phyloP scores from a whole-genome alignment of 768 basidiomycete genomes.

The Hericium erinaceus region DNA sequence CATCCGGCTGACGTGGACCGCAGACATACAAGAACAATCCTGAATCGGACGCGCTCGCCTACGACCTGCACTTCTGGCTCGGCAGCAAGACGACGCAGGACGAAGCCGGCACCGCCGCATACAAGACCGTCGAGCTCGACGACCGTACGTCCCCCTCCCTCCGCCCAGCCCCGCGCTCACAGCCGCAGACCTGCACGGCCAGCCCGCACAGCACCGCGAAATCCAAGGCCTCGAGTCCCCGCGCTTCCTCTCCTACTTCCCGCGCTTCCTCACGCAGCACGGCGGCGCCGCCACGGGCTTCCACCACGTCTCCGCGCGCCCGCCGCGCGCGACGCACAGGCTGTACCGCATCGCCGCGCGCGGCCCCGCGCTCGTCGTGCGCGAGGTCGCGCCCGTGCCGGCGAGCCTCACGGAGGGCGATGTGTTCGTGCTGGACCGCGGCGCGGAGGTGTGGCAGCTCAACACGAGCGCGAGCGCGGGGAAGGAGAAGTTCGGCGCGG shows the following conservation, averaged over 20 bases:
- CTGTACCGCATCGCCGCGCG: conserved; percentile 40
- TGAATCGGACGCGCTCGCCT: conserved; percentile 36
- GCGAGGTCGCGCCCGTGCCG: conserved; percentile 37
- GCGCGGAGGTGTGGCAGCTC: conserved; percentile 40
- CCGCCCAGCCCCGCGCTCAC: background rate
- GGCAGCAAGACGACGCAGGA: conserved; percentile 51
- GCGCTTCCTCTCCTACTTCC: conserved; percentile 42
- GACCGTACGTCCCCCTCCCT: conserved; percentile 34
- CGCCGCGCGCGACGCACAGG: conserved; percentile 34
- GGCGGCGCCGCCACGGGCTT: conserved; percentile 44
- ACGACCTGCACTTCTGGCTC: conserved; percentile 60
- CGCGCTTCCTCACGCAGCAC: conserved; percentile 33
- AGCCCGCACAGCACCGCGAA: conserved; percentile 53
- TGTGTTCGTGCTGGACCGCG: conserved; percentile 54
- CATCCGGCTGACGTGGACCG: no score
- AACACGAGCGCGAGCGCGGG: conserved; percentile 47
- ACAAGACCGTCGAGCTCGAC: conserved; percentile 60
- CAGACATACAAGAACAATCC: conserved; percentile 52
- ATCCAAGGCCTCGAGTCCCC: conserved; percentile 48
- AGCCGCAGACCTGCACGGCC: conserved; percentile 40
- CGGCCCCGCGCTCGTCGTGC: conserved; percentile 24
- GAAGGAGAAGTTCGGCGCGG: conserved; percentile 51
- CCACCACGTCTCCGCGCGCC: conserved; percentile 38
- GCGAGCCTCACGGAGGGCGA: conserved; percentile 44
- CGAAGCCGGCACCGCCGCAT: conserved; percentile 53